phyloP scores from a whole-genome alignment of 208 protist genomes.

The Crithidia thermophila region DNA sequence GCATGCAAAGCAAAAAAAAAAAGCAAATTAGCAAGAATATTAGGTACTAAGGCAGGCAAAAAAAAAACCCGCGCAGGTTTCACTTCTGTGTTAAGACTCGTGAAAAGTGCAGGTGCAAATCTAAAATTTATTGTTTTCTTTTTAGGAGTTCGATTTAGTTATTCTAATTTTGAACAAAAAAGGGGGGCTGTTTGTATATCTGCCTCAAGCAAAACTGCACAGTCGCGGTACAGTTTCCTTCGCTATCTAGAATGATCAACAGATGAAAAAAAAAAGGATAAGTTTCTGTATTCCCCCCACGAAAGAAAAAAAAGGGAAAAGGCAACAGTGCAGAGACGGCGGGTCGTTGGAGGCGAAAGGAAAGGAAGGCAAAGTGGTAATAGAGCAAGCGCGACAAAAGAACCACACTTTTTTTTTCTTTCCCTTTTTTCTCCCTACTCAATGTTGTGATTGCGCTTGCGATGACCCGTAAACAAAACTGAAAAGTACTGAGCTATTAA shows the following conservation, averaged over 20 bases:
- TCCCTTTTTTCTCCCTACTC: neutral
- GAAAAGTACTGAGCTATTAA: too few relatives aligned
- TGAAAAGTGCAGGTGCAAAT: too few relatives aligned
- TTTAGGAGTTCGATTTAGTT: too few relatives aligned
- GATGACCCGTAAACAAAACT: neutral
- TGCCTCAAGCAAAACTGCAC: neutral
- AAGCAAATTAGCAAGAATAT: too few relatives aligned
- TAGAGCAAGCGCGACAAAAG: constrained; percentile 1
- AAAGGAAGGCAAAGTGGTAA: neutral
- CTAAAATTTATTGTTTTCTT: too few relatives aligned
- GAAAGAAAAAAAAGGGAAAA: constrained; percentile 1
- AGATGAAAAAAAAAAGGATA: neutral
- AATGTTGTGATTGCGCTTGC: neutral
- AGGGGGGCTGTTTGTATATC: neutral
- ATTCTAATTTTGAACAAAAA: too few relatives aligned
- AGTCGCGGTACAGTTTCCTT: neutral
- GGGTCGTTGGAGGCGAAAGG: neutral
- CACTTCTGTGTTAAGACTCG: too few relatives aligned
- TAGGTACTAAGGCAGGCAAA: too few relatives aligned
- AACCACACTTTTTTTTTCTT: neutral
- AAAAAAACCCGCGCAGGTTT: too few relatives aligned
- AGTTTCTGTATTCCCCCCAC: neutral
- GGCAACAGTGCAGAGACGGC: too few relatives aligned
- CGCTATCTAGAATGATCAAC: neutral
- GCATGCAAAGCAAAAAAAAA: too few relatives aligned